Evolutionary conservation across 192 early-diverging fungal genomes (phyloP).

Genomic region (Paraglomus brasilianum): DNA sequence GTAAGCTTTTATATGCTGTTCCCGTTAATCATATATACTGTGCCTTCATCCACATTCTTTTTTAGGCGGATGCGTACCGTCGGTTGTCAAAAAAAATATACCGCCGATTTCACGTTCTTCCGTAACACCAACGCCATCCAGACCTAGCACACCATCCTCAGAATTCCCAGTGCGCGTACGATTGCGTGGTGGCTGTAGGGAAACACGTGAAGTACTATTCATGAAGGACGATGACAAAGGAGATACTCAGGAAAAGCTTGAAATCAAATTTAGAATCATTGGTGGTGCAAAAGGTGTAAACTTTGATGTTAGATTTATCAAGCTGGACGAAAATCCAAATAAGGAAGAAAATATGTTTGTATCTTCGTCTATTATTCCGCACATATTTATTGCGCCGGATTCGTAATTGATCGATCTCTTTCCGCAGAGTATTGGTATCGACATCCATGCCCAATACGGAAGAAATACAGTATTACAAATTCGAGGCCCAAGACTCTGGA

Average conservation of each 20-base stretch:
- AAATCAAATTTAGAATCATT: conserved; percentile 1
- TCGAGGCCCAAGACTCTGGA: not conserved
- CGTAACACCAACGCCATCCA: not conserved
- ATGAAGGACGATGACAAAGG: too few species aligned
- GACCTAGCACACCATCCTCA: not conserved
- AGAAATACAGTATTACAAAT: not conserved
- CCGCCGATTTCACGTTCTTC: conserved; percentile 33
- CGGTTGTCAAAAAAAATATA: conserved; percentile 42
- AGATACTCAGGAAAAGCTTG: not conserved
- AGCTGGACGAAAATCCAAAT: not conserved
- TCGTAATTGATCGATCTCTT: too few species aligned
- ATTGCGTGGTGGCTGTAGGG: too few species aligned
- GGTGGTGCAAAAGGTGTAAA: conserved; percentile 3
- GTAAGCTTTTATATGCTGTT: conserved; percentile 50
- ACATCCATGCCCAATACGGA: not conserved
- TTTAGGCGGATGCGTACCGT: conserved; percentile 41
- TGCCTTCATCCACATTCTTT: conserved; percentile 28
- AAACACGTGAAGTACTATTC: too few species aligned
- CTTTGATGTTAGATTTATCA: conserved; percentile 4
- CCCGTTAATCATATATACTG: conserved; percentile 2
- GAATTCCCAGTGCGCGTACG: not conserved
- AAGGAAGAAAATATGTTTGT: conserved; percentile 9
- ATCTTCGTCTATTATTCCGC: not conserved
- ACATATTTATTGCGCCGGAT: too few species aligned
- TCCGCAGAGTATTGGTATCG: conserved; percentile 3